A percentile compares a stretch with the other conserved stretches of the same genome.
phyloP scores from a whole-genome alignment of 2,329 filamentous ascomycete species.

The Neobulgaria alba region DNA sequence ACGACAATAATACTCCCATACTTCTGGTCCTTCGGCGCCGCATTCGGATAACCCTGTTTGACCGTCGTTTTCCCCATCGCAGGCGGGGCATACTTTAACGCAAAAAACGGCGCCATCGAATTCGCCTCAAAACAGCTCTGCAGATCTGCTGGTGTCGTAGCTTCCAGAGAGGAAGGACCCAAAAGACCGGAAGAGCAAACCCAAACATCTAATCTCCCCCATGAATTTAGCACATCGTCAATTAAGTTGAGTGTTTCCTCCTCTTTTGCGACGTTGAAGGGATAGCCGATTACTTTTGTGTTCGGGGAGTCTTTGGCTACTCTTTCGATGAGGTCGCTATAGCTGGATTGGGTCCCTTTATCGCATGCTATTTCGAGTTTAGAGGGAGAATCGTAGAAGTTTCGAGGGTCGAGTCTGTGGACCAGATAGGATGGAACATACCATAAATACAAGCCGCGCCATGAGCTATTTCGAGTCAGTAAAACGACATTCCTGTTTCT shows the following conservation, averaged over 20 bases:
- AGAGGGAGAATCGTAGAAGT: conserved; percentile 8
- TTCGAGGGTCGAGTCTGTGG: background rate
- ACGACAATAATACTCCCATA: conserved; percentile 58
- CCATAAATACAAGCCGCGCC: conserved; percentile 56
- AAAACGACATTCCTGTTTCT: conserved; percentile 1
- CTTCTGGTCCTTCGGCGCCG: conserved; percentile 48
- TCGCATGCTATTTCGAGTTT: conserved; percentile 49
- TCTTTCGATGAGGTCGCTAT: conserved; percentile 33
- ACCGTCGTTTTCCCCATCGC: conserved; percentile 53
- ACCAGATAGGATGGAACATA: conserved; percentile 18
- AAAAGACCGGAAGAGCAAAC: conserved; percentile 49
- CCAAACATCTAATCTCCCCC: conserved; percentile 52
- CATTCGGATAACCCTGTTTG: conserved; percentile 48
- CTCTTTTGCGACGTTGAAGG: conserved; percentile 49
- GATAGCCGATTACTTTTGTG: conserved; percentile 53
- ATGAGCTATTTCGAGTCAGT: conserved; percentile 38
- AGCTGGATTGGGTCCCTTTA: conserved; percentile 32
- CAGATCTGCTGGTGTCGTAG: conserved; percentile 47
- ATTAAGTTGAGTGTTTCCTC: conserved; percentile 52
- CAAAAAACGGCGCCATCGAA: conserved; percentile 54
- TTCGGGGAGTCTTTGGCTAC: conserved; percentile 40
- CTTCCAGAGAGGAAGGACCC: conserved; percentile 46
- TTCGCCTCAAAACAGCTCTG: conserved; percentile 52
- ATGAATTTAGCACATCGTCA: conserved; percentile 53
- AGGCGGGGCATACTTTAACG: conserved; percentile 54